phyloP scores from a whole-genome alignment of 2,329 filamentous ascomycete genomes.

The Pyricularia pennisetigena region DNA sequence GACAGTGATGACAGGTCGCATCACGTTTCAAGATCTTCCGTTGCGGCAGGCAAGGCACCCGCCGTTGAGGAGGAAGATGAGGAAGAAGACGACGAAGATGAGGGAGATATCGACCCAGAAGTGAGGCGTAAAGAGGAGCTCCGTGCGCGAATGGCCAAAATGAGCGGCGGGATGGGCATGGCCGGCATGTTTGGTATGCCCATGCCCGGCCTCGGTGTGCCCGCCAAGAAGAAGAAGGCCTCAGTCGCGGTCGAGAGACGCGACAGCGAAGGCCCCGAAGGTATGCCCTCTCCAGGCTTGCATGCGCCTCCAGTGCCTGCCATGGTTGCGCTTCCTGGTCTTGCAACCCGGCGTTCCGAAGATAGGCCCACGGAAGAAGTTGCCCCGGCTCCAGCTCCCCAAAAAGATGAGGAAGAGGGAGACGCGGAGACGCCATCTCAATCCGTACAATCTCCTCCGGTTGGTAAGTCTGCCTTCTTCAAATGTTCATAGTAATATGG shows the following conservation, averaged over 20 bases:
- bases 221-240: slow-evolving; percentile 47
- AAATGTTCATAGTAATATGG: neutral
- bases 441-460: slow-evolving; percentile 14
- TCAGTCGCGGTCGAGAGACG: slow-evolving; percentile 24
- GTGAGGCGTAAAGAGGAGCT: slow-evolving; percentile 77
- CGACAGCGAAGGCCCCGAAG: slow-evolving; percentile 32
- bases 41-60: slow-evolving; percentile 25
- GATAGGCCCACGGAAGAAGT: slow-evolving; percentile 37
- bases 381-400: slow-evolving; percentile 7
- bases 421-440: slow-evolving; percentile 20
- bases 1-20: slow-evolving; percentile 56
- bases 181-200: slow-evolving; percentile 83
- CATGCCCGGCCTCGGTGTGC: slow-evolving; percentile 37
- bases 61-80: slow-evolving; percentile 31
- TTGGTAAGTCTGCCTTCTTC: neutral
- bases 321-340: slow-evolving; percentile 61
- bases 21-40: slow-evolving; percentile 25
- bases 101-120: slow-evolving; percentile 83
- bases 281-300: slow-evolving; percentile 30
- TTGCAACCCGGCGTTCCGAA: slow-evolving; percentile 47
- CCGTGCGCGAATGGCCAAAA: slow-evolving; percentile 92
- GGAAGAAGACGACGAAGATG: slow-evolving; percentile 61
- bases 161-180: slow-evolving; percentile 97
- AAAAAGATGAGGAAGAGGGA: slow-evolving; percentile 21
- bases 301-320: slow-evolving; percentile 45